A percentile compares a stretch with the other conserved stretches of the same genome.
Evolutionary conservation across 495 filamentous ascomycete species (phyloP).

Genomic region (Saxispiralis lemnorum): DNA sequence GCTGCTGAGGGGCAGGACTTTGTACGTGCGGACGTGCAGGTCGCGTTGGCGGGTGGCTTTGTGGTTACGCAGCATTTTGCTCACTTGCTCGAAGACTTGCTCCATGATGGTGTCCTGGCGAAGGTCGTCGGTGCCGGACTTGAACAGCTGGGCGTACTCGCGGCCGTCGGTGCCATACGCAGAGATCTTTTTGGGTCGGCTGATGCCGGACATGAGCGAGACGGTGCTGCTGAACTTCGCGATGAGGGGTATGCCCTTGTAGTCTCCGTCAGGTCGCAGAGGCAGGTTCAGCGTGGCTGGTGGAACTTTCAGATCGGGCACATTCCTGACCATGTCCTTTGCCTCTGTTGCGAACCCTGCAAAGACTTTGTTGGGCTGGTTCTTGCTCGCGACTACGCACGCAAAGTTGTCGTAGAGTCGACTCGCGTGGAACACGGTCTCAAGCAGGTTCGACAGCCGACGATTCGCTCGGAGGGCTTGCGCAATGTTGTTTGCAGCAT

Average conservation of each 20-base stretch:
- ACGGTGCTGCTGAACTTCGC: slow-evolving; percentile 50
- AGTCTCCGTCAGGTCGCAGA: slow-evolving; percentile 54
- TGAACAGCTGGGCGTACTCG: slow-evolving; percentile 75
- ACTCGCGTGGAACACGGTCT: slow-evolving; percentile 52
- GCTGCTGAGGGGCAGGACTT: slow-evolving; percentile 72
- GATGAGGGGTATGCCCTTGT: slow-evolving; percentile 53
- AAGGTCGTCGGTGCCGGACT: slow-evolving; percentile 88
- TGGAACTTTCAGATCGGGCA: slow-evolving; percentile 48
- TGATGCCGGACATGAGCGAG: slow-evolving; percentile 73
- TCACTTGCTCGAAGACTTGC: slow-evolving; percentile 94
- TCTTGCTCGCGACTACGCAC: slow-evolving; percentile 23
- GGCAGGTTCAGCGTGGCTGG: slow-evolving; percentile 79
- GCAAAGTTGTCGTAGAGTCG: slow-evolving; percentile 58
- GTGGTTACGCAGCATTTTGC: slow-evolving; percentile 67
- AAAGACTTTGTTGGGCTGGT: slow-evolving; percentile 27
- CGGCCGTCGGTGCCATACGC: slow-evolving; percentile 56
- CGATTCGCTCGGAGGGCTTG: slow-evolving; percentile 37
- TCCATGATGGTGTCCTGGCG: slow-evolving; percentile 99
- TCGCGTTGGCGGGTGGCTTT: slow-evolving; percentile 73
- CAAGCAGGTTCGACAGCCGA: slow-evolving; percentile 36
- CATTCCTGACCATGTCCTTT: slow-evolving; percentile 36
- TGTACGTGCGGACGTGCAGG: slow-evolving; percentile 82
- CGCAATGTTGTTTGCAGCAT: slow-evolving; percentile 50
- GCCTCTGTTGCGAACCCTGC: slow-evolving; percentile 24
- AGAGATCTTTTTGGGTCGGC: slow-evolving; percentile 79